Base-by-base conservation (phyloP, 2,329 filamentous ascomycete species). In the Neonectria punicea region DNA sequence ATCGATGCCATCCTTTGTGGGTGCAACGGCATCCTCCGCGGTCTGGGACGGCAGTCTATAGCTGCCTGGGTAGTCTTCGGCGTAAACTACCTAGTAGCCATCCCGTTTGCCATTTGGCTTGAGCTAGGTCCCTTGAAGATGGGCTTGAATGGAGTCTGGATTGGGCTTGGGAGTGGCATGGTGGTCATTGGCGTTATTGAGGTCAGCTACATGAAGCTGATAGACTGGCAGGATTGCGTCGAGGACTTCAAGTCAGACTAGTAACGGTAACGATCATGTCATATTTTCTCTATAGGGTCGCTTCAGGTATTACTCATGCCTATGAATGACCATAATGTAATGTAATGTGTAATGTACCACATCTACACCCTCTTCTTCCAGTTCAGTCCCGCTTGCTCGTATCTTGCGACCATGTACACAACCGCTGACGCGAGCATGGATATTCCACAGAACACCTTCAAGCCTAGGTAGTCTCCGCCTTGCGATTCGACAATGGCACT, bases 91-190 rank as follows among this genome's bases (percentile, higher is more conserved):
- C 63, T 77, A n/a, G 76, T 65, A 11, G 78, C 79, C 1, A 78
- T 82, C 6, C 80, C 80, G 0, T 36, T 80, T 28, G 78, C 80
- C 1, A 74, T 80, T 7, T 81, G 79, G 79, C 70, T 80, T 11
- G 79, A 80, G 61, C 58, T 81, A 3, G 79, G 79, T 1, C 56
- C 76, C 1, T 73, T 72, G 1, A 61, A 69, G 2, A 66, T 77
- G 56, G 73, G 70, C 39, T 66, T 82, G 14, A 53, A 55, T 30
- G 66, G 66, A 13, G 49, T 66, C 14, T 68, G 66, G 66, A 30
- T 63, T 1, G 66, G 66, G 9, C 60, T 68, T 7, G 66, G 59
- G 1, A 8, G 18, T 11, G 66, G 66, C 7, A 61, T 66, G 63
- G 63, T 61, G 7, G 25, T 55, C 2, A 68, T 68, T 32, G 60